Evolutionary conservation across 768 basidiomycete genomes (phyloP).

Genomic region (Boletellus ananas): DNA sequence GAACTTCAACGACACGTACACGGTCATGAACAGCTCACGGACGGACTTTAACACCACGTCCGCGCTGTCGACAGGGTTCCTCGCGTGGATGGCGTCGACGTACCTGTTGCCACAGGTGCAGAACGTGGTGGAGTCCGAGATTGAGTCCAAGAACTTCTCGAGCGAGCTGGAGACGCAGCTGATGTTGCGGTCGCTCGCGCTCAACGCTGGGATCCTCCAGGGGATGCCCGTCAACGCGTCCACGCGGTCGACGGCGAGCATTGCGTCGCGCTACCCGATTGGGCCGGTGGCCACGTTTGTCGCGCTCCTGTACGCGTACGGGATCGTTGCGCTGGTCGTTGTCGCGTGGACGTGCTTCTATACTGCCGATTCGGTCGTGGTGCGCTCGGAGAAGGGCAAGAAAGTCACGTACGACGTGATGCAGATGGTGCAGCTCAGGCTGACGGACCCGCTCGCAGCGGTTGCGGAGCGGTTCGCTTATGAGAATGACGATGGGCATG

Average conservation of each 20-base stretch:
- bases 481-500: too few relatives aligned
- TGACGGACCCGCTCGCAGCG: neutral
- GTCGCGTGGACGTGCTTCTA: neutral
- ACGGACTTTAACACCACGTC: conserved; percentile 3
- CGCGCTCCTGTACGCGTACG: neutral
- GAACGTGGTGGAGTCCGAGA: neutral
- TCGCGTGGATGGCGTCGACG: conserved; percentile 1
- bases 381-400: neutral
- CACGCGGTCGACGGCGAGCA: neutral
- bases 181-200: neutral
- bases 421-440: conserved; percentile 1
- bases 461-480: neutral
- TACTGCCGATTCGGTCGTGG: neutral
- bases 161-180: neutral
- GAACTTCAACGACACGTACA: neutral
- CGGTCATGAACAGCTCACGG: neutral
- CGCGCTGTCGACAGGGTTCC: neutral
- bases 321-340: neutral
- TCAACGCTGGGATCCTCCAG: neutral
- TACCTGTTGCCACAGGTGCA: conserved; percentile 2
- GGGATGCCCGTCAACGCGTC: conserved; percentile 1
- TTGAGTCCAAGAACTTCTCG: neutral
- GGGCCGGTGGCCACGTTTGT: neutral
- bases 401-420: neutral
- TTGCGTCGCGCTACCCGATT: neutral